These are phyloP conservation scores for Stephanodiscus minutulus DNA, from an alignment of 108 stramenopile genomes.

Conservation along the genomic window DNA sequence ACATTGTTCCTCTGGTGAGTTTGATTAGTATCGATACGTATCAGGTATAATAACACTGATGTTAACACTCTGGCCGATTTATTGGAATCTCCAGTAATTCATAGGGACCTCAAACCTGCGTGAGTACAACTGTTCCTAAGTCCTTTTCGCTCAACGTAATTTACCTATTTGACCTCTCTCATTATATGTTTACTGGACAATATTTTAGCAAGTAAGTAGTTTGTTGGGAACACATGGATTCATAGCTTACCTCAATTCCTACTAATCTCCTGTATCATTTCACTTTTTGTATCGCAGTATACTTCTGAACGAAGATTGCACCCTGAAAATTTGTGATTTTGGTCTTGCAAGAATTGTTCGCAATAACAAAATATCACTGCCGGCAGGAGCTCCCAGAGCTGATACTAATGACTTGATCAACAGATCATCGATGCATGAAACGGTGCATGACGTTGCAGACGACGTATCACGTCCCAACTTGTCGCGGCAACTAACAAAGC, in stretches of 20 bases:
- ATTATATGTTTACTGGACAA: neutral
- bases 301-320: constrained; percentile 97
- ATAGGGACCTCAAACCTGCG: constrained; percentile 83
- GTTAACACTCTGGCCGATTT: neutral
- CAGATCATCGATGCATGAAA: constrained; percentile 1
- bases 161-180: neutral
- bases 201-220: constrained; percentile 25
- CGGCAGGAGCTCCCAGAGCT: constrained; percentile 15
- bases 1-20: constrained; percentile 74
- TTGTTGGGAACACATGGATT: neutral
- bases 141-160: neutral
- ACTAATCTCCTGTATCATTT: constrained; percentile 6
- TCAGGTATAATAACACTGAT: neutral
- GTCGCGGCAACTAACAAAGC: constrained; percentile 93
- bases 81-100: constrained; percentile 78
- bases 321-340: constrained; percentile 98
- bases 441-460: constrained; percentile 17
- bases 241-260: constrained; percentile 1
- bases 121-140: constrained; percentile 18
- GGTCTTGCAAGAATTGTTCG: constrained; percentile 94
- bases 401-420: constrained; percentile 2
- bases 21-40: neutral
- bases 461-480: constrained; percentile 47
- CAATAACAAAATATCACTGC: constrained; percentile 35
- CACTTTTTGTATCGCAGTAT: constrained; percentile 68